Evolutionary conservation across 2,329 filamentous ascomycete genomes (phyloP).

Genomic region (Phialemonium atrogriseum): DNA sequence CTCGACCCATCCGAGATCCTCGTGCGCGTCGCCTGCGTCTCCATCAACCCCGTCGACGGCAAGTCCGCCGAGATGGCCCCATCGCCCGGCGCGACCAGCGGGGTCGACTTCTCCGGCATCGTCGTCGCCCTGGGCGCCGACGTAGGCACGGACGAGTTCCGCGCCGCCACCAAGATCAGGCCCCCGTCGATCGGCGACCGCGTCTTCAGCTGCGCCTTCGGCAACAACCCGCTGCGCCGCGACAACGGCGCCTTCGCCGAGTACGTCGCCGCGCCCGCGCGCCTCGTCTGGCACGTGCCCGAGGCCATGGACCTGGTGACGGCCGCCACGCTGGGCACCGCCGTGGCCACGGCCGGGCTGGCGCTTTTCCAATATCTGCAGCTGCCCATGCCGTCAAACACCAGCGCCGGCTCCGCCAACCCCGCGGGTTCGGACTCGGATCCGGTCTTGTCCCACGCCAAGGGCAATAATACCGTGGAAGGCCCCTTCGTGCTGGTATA

Average conservation of each 20-base stretch:
- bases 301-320: slow-evolving; percentile 14
- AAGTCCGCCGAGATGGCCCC: slow-evolving; percentile 21
- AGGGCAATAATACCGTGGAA: not conserved
- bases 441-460: not conserved
- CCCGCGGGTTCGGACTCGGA: not conserved
- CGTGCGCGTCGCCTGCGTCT: slow-evolving; percentile 19
- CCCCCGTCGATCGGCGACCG: slow-evolving; percentile 20
- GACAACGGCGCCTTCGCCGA: slow-evolving; percentile 21
- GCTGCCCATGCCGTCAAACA: not conserved
- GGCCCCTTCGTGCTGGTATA: not conserved
- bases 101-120: slow-evolving; percentile 25
- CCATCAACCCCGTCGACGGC: slow-evolving; percentile 26
- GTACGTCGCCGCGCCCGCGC: slow-evolving; percentile 14
- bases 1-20: too few relatives aligned
- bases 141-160: not conserved
- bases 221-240: slow-evolving; percentile 10
- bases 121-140: slow-evolving; percentile 17
- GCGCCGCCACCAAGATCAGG: slow-evolving; percentile 4
- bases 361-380: not conserved
- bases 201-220: slow-evolving; percentile 16
- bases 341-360: not conserved
- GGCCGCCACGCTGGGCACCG: slow-evolving; percentile 13
- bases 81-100: slow-evolving; percentile 19
- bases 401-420: too few relatives aligned
- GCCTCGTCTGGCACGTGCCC: slow-evolving; percentile 16